Conservation (phyloP, 306 rosid species). For the Dryas drummondii region DNA sequence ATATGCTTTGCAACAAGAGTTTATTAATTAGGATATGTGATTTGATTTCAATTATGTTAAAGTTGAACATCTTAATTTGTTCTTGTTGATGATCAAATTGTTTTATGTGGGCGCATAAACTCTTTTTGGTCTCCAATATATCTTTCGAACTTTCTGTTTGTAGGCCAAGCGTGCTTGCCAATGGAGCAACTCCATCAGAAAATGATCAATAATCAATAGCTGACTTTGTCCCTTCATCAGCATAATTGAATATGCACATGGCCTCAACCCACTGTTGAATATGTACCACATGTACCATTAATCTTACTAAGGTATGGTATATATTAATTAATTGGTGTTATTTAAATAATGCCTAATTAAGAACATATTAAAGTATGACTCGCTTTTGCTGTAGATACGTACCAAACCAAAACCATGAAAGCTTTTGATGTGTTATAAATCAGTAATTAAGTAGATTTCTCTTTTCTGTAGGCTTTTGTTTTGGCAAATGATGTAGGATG, state of each 20-base stretch:
- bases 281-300: too few species aligned
- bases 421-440: too few species aligned
- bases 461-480: constrained; percentile 9
- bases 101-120: not conserved
- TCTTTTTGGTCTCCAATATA: not conserved
- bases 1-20: constrained; percentile 17
- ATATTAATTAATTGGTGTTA: too few species aligned
- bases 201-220: constrained; percentile 8
- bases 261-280: constrained; percentile 23
- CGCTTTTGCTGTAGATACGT: too few species aligned
- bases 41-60: constrained; percentile 18
- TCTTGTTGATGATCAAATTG: constrained; percentile 6
- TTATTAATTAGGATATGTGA: not conserved
- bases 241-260: constrained; percentile 44
- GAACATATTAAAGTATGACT: too few species aligned
- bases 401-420: too few species aligned
- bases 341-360: too few species aligned
- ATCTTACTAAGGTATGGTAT: too few species aligned
- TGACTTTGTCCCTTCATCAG: constrained; percentile 6
- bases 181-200: not conserved
- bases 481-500: constrained; percentile 17
- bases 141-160: not conserved
- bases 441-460: too few species aligned
- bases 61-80: constrained; percentile 6
- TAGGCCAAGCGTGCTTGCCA: not conserved